These are phyloP conservation scores for Citropsis articulata DNA, from an alignment of 345 rosid species.

Conservation along the genomic window DNA sequence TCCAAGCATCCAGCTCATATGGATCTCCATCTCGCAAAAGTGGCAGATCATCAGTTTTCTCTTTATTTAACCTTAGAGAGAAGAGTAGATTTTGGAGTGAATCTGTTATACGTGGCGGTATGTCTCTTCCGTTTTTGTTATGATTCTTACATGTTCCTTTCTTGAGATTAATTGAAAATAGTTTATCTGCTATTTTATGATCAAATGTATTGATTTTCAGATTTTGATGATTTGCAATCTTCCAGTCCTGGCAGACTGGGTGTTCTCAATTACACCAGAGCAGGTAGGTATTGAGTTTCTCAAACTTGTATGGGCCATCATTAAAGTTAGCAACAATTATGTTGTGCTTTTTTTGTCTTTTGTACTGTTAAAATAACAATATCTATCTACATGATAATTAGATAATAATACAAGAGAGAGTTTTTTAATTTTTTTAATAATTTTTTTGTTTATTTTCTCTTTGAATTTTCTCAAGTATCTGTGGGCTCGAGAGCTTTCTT, in stretches of 20 bases:
- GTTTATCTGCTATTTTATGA: not conserved
- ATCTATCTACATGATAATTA: not conserved
- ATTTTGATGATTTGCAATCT: slow-evolving; percentile 71
- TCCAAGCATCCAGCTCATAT: slow-evolving; percentile 31
- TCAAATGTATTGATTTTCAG: slow-evolving; percentile 29
- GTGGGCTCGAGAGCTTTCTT: not conserved
- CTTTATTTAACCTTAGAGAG: slow-evolving; percentile 84
- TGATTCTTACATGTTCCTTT: not conserved
- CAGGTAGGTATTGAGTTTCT: slow-evolving; percentile 47
- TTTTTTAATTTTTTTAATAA: not conserved
- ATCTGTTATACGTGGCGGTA: slow-evolving; percentile 69
- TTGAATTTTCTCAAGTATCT: not conserved
- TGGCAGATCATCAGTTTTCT: slow-evolving; percentile 65
- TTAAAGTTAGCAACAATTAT: not conserved
- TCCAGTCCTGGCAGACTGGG: slow-evolving; percentile 47
- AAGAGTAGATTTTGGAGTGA: slow-evolving; percentile 95
- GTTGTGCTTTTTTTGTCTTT: not conserved
- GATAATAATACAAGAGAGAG: too few species aligned
- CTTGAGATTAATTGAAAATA: not conserved
- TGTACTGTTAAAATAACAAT: not conserved
- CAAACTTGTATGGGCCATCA: not conserved
- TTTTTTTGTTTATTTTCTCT: not conserved
- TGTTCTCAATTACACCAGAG: slow-evolving; percentile 67
- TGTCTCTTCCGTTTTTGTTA: not conserved
- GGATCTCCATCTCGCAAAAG: slow-evolving; percentile 38